phyloP scores from a whole-genome alignment of 331 rosid species.

The Malus hybrid region DNA sequence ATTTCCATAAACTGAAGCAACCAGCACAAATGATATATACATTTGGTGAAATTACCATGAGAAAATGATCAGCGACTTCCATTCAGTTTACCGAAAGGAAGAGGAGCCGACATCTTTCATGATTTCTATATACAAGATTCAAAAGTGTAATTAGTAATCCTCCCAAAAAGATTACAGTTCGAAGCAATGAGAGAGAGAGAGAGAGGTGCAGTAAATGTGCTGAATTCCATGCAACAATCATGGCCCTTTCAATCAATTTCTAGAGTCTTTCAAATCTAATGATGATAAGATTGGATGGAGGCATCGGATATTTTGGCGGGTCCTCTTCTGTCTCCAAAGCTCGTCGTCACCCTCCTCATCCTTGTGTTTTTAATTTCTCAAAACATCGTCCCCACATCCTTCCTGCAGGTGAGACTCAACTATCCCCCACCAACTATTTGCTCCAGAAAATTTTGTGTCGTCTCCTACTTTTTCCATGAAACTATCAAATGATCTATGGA shows the following conservation, averaged over 20 bases:
- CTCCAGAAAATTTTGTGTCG: not conserved
- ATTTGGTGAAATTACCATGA: not conserved
- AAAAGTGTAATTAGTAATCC: conserved; percentile 32
- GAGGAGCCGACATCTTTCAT: conserved; percentile 39
- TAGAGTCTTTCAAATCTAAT: conserved; percentile 52
- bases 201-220: conserved; percentile 24
- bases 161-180: conserved; percentile 25
- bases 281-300: conserved; percentile 39
- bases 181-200: conserved; percentile 28
- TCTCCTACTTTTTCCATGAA: too few species aligned
- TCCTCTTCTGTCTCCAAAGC: conserved; percentile 22
- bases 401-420: conserved; percentile 14
- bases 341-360: not conserved
- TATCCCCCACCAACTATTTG: conserved; percentile 17
- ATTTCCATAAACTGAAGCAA: conserved; percentile 8
- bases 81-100: not conserved
- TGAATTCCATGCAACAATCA: conserved; percentile 75
- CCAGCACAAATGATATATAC: not conserved
- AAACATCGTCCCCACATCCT: not conserved
- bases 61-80: not conserved
- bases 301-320: conserved; percentile 57
- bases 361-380: conserved; percentile 1
- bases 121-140: conserved; percentile 34
- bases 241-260: conserved; percentile 36
- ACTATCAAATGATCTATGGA: too few species aligned